phyloP scores from a whole-genome alignment of 371 early-diverging fungal genomes.

The Syncephalastrum contaminatum region DNA sequence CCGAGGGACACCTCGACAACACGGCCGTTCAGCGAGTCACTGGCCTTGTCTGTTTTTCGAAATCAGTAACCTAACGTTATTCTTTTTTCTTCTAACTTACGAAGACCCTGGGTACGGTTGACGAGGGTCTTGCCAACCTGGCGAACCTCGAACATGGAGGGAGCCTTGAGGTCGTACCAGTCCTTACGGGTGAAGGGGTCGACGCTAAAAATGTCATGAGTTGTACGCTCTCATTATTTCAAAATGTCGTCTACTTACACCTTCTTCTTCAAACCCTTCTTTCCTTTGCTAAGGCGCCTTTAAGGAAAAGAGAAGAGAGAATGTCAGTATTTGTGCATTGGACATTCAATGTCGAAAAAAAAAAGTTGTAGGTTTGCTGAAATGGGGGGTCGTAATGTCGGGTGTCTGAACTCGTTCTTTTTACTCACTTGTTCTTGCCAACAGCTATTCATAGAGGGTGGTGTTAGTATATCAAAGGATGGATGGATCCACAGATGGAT shows the following conservation, averaged over 20 bases:
- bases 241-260: constrained; percentile 66
- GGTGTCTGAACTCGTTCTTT: constrained; percentile 8
- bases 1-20: constrained; percentile 98
- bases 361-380: constrained; percentile 1
- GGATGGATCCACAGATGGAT: constrained; percentile 28
- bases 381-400: constrained; percentile 2
- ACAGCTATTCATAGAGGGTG: constrained; percentile 57
- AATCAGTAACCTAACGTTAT: background rate
- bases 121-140: constrained; percentile 98
- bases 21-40: constrained; percentile 96
- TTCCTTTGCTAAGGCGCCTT: constrained; percentile 89
- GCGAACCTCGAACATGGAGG: constrained; percentile 92
- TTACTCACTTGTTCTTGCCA: constrained; percentile 92
- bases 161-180: constrained; percentile 99
- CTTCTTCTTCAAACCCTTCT: constrained; percentile 98
- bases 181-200: constrained; percentile 99
- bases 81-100: constrained; percentile 43
- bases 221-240: background rate
- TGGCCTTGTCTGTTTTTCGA: constrained; percentile 79
- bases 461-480: constrained; percentile 20
- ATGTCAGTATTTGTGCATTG: constrained; percentile 3
- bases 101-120: constrained; percentile 99
- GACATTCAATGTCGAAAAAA: constrained; percentile 1
- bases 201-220: constrained; percentile 50
- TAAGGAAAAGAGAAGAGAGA: constrained; percentile 6